Base-by-base conservation (phyloP, 768 basidiomycete species). In the Hericium alpestre region DNA sequence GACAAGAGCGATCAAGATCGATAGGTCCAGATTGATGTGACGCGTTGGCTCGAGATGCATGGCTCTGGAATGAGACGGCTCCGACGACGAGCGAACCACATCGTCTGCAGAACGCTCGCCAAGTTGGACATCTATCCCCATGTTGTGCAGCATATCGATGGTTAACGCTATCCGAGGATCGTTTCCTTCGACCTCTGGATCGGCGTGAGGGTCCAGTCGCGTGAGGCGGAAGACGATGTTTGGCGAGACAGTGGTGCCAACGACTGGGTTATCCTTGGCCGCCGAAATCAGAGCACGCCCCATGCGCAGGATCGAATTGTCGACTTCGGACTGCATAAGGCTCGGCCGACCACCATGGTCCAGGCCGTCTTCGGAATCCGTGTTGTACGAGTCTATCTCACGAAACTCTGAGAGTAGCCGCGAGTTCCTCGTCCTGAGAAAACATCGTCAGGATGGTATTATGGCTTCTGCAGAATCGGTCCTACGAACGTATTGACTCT, bases 371-470 rank as follows among this genome's bases (percentile, higher is more conserved):
- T 76, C 74, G 7, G 79, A 79, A 16, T 83, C 83, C 1, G 84
- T 86, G 15, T 85, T 64, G 67, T 90, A 91, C 1, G 87, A 88
- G 61, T 93, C 92, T 37, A 89, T 79, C 70, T 93, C 91, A 38
- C 83, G 78, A 60, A 95, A 87, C 66, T 95, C 92, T 37, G 85
- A 79, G 4, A 87, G 70, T 27, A 95, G 73, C 1, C 88, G 82
- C 3, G 82, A 75, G 59, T 89, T 88, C 64, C 87, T 93, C 10
- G 86, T 80, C 10, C 90, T 93, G 63, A 0, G 16, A 25, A 55
- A 43, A 25, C 23, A 23, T 51, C 61, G 57, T 48, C 32, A 53
- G 8, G 38, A 32, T 18, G 55, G 25, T 51, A 6, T 52, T 43
- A 56, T 41, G 53, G 46, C 55, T 43, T 40, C 55, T 54, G 56